A percentile compares a stretch with the other conserved stretches of the same genome.
phyloP scores from a whole-genome alignment of 2,329 filamentous ascomycete species.

The Alternaria gansuensis region DNA sequence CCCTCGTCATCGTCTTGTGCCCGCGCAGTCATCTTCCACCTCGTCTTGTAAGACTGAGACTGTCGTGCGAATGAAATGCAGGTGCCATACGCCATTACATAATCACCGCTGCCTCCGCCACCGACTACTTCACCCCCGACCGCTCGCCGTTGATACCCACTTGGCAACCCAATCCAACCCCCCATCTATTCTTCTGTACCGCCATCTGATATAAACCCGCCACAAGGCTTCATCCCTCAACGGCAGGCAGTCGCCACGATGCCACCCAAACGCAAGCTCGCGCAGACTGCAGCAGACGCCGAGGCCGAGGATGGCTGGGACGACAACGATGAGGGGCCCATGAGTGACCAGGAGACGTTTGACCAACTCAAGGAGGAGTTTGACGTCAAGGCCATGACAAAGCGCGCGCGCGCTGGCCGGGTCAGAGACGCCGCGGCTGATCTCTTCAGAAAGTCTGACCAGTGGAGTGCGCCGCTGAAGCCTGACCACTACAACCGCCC shows the following conservation, averaged over 20 bases:
- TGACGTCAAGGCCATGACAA: conserved; percentile 48
- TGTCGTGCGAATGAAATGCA: background rate
- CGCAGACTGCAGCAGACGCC: conserved; percentile 44
- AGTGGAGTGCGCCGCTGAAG: conserved; percentile 83
- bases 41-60: background rate
- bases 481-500: conserved; percentile 89
- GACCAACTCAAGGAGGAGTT: conserved; percentile 55
- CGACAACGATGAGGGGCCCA: conserved; percentile 58
- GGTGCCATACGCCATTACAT: conserved; percentile 24
- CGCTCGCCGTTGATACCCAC: background rate
- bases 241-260: conserved; percentile 35
- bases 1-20: background rate
- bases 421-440: conserved; percentile 63
- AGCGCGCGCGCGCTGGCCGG: conserved; percentile 37
- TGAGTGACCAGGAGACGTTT: conserved; percentile 59
- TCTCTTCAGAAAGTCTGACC: conserved; percentile 72
- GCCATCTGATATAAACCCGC: background rate
- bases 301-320: conserved; percentile 65
- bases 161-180: background rate
- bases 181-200: conserved; percentile 6
- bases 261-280: conserved; percentile 58
- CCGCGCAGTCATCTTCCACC: background rate
- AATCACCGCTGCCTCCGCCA: conserved; percentile 16
- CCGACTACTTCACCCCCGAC: background rate
- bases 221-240: conserved; percentile 42